Percentiles rank a stretch among this genome's conserved stretches.
These are phyloP conservation scores for Mrakia blollopis DNA, from an alignment of 768 basidiomycete genomes.

Conservation along the genomic window DNA sequence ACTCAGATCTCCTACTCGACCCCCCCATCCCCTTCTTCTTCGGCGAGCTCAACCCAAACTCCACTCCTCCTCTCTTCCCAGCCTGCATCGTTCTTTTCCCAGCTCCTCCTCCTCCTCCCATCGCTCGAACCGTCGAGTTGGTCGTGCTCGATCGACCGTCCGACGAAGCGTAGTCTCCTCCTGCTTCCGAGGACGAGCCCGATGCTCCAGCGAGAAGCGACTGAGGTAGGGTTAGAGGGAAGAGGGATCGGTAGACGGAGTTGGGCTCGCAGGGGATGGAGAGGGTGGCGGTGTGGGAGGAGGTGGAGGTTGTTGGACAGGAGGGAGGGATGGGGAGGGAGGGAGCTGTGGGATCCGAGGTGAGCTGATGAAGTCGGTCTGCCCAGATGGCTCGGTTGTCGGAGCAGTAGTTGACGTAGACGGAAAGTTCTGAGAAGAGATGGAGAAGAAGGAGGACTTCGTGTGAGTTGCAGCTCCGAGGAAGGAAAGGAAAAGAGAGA, in stretches of 20 bases:
- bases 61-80: background rate
- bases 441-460: conserved; percentile 26
- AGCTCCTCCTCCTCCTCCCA: background rate
- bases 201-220: conserved; percentile 1
- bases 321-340: conserved; percentile 11
- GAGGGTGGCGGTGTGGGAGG: background rate
- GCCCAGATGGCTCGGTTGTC: conserved; percentile 71
- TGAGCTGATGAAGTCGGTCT: conserved; percentile 46
- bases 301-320: background rate
- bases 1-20: background rate
- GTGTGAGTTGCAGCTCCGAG: too few species aligned
- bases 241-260: conserved; percentile 22
- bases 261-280: background rate
- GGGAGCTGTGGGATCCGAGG: background rate
- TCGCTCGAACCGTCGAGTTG: background rate
- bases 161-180: background rate
- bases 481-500: background rate
- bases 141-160: background rate
- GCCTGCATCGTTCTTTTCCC: background rate
- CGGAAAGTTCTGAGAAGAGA: conserved; percentile 56
- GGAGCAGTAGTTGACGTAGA: conserved; percentile 62
- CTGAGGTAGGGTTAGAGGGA: conserved; percentile 11
- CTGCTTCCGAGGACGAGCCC: too few species aligned
- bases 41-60: too few species aligned
- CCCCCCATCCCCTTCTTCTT: background rate